These are phyloP conservation scores for Pogostemon cablin DNA, from an alignment of 257 asterid species.

Conservation along the genomic window DNA sequence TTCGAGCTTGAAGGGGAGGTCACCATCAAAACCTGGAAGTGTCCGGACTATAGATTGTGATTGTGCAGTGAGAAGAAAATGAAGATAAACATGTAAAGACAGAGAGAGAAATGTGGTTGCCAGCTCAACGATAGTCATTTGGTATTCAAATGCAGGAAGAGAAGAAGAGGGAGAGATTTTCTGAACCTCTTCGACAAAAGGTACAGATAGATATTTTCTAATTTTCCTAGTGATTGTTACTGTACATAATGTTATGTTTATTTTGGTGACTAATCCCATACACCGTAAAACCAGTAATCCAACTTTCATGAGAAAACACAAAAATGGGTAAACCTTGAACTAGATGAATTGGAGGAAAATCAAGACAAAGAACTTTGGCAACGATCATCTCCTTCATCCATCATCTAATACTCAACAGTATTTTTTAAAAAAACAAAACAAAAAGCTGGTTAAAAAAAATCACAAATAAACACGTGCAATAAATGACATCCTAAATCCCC, in stretches of 20 bases:
- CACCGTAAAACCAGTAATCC: too few relatives aligned
- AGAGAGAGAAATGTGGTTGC: neutral
- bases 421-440: too few relatives aligned
- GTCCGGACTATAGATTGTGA: constrained; percentile 30
- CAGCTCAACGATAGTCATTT: neutral
- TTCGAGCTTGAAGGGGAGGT: constrained; percentile 45
- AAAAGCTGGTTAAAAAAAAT: too few relatives aligned
- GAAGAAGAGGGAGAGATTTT: neutral
- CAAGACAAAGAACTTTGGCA: too few relatives aligned
- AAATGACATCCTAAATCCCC: too few relatives aligned
- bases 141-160: neutral
- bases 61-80: constrained; percentile 18
- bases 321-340: too few relatives aligned
- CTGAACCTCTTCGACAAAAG: neutral
- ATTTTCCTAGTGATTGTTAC: neutral
- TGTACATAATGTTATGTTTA: neutral
- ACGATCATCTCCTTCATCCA: too few relatives aligned
- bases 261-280: too few relatives aligned
- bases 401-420: too few relatives aligned
- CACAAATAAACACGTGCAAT: too few relatives aligned
- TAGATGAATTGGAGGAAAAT: too few relatives aligned
- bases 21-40: constrained; percentile 42
- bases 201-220: neutral
- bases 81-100: neutral
- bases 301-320: too few relatives aligned